phyloP scores from a whole-genome alignment of 1,139 yeast species.

The Komagataea norvegica region DNA sequence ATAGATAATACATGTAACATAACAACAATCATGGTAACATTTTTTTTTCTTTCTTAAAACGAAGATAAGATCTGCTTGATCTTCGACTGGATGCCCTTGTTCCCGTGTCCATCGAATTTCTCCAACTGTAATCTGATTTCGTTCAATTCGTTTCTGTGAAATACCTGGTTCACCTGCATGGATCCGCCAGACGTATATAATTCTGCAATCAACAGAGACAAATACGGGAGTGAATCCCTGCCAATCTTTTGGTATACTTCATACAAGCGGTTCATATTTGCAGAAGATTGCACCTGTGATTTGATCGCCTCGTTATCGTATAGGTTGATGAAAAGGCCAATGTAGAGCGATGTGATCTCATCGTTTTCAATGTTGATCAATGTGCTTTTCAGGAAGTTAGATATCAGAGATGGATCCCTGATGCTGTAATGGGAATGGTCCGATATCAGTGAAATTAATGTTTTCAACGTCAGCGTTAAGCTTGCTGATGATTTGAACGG shows the following conservation, averaged over 20 bases:
- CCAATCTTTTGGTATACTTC: conserved; percentile 5
- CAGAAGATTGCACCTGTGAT: background rate
- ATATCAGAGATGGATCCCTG: background rate
- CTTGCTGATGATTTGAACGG: conserved; percentile 1
- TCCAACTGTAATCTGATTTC: conserved; percentile 7
- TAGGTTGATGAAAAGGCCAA: conserved; percentile 16
- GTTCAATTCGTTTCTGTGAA: conserved; percentile 9
- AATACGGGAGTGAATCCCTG: conserved; percentile 8
- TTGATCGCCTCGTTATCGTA: conserved; percentile 2
- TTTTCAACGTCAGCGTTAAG: background rate
- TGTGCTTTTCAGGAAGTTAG: background rate
- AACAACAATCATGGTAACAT: no score
- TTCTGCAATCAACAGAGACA: conserved; percentile 13
- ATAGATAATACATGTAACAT: no score
- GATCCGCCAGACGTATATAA: background rate
- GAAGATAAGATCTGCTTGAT: conserved; percentile 9
- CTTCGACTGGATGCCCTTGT: conserved; percentile 5
- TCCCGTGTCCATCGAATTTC: conserved; percentile 12
- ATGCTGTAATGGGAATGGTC: no score
- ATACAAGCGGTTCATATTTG: conserved; percentile 3
- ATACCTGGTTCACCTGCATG: background rate
- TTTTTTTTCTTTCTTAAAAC: no score
- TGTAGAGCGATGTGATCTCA: conserved; percentile 11
- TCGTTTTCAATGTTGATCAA: conserved; percentile 1
- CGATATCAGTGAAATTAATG: background rate